Evolutionary conservation across 192 early-diverging fungal species (phyloP).

Genomic region (Backusella mclennaniae): DNA sequence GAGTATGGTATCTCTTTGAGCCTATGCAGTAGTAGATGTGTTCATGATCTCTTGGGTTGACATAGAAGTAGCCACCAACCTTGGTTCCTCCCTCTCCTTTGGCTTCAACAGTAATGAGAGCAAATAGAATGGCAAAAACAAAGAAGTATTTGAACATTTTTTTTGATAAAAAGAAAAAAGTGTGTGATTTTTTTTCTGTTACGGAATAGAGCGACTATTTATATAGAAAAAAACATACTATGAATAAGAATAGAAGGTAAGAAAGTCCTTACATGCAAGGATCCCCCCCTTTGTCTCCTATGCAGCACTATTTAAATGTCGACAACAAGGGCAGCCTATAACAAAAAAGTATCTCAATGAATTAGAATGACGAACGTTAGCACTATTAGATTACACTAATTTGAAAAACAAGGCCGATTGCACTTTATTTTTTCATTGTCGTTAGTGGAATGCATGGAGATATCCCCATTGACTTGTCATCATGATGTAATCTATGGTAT

Average conservation of each 20-base stretch:
- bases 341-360: neutral
- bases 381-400: neutral
- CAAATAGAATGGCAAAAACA: neutral
- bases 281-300: neutral
- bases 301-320: constrained; percentile 1
- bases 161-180: neutral
- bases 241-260: neutral
- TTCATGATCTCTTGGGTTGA: neutral
- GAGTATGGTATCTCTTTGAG: neutral
- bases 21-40: neutral
- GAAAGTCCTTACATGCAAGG: neutral
- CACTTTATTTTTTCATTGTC: neutral
- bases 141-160: neutral
- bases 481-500: neutral
- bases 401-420: neutral
- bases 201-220: neutral
- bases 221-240: neutral
- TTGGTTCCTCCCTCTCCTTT: neutral
- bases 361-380: neutral
- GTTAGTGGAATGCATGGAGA: neutral
- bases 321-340: neutral
- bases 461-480: neutral
- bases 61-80: neutral
- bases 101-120: neutral
- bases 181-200: neutral